Base-by-base conservation (phyloP, 164 flowering plant genomes). In the Houttuynia cordata region DNA sequence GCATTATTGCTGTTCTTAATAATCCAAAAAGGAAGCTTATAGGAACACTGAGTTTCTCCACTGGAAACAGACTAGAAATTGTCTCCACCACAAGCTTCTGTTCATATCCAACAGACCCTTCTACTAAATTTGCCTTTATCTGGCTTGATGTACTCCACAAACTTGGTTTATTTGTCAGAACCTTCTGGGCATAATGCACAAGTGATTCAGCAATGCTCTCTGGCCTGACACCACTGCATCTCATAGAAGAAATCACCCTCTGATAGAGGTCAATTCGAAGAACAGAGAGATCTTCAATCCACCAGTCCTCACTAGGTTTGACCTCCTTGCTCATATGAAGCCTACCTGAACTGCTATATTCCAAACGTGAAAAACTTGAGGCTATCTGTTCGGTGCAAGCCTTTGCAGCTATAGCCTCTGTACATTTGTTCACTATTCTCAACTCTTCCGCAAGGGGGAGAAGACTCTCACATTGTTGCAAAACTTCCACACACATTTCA, bases 381-480 rank as follows among this genome's bases (percentile, higher is more conserved):
- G 96, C 95, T 62, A 87, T 87, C 64, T 87, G 96, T 76, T 92
- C 98, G 7, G 74, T 82, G 59, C 96, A 87, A 18, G 96, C 86
- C 68, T 85, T 92, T 56, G 91, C 79, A n/a, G 96, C 98, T 67
- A 92, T 80, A 8, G 91, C 84, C 53, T 92, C 96, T 5, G 84
- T 76, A 74, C 97, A 89, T 14, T 84, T 77, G 67, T 75, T 61
- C 10, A 81, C 85, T 23, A 92, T 74, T 54, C 75, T 81, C 50
- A 92, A 81, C 77, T 89, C 93, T 51, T 92, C 97, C 9, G 97
- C 96, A 21, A 87, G 90, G 56, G 96, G 96, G 30, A 87, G 85
- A 12, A 92, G 71, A 65, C 64, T 77, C 70, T 89, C 97, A 58
- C 94, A 87, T 58, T 82, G 85, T 53, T 79, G 88, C 58, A 92